phyloP scores from a whole-genome alignment of 805 yeast species.

The Myxozyma neotropica region DNA sequence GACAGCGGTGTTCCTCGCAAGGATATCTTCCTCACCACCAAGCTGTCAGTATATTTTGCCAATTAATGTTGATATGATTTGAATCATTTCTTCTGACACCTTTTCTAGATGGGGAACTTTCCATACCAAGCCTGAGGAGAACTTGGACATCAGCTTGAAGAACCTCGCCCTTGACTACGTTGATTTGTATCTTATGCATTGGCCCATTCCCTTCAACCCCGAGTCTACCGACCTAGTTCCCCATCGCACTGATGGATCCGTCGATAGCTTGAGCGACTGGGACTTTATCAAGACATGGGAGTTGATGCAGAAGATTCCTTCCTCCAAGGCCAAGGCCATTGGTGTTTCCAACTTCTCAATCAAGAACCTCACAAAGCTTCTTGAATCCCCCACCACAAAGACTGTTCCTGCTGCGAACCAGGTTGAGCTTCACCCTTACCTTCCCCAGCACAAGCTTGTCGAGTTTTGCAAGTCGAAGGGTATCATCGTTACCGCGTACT shows the following conservation, averaged over 20 bases:
- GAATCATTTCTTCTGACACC: background rate
- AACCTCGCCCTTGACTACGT: conserved; percentile 73
- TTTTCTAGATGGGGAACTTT: conserved; percentile 40
- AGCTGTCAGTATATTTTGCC: conserved; percentile 43
- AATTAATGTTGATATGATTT: background rate
- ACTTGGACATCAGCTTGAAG: conserved; percentile 59
- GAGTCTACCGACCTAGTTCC: conserved; percentile 47
- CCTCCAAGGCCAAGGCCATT: conserved; percentile 59
- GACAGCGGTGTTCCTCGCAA: conserved; percentile 54
- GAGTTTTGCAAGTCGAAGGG: conserved; percentile 56
- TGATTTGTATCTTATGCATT: conserved; percentile 77
- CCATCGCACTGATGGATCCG: conserved; percentile 44
- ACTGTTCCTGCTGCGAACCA: conserved; percentile 73
- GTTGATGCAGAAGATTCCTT: conserved; percentile 61
- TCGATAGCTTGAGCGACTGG: conserved; percentile 42
- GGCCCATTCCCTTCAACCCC: conserved; percentile 67
- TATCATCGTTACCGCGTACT: conserved; percentile 70
- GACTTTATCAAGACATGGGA: conserved; percentile 61
- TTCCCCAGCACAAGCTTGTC: conserved; percentile 65
- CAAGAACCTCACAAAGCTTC: conserved; percentile 27
- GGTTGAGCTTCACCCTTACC: conserved; percentile 74
- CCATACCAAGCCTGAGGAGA: conserved; percentile 50
- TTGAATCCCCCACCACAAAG: conserved; percentile 40
- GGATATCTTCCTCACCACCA: conserved; percentile 50
- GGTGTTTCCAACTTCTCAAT: conserved; percentile 77